Base-by-base conservation (phyloP, 106 monocot species). In the Platanthera guangdongensis region DNA sequence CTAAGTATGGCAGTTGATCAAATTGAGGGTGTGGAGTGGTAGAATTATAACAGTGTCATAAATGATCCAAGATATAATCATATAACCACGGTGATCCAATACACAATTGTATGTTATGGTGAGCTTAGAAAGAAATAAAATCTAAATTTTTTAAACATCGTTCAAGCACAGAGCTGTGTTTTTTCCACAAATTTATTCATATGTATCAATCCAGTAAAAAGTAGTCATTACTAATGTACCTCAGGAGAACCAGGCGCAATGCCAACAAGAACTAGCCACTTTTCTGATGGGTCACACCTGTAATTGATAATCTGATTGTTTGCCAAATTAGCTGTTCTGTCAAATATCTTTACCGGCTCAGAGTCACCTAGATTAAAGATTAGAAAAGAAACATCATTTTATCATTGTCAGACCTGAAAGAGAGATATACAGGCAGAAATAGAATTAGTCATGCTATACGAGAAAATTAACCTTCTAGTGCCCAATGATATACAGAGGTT, bases 261-360 rank as follows among this genome's bases (percentile, higher is more conserved):
- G 83, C 96, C 96, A 73, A 97, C 89, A 76, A 97, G 86, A 64
- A 97, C 93, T 21, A 97, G 83, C 96, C 96, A 97, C 78, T 97
- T 97, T 60, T 97, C 96, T 30, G 91, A 78, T 16, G 96, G 96
- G 63, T 97, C 96, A 82, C 96, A 97, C 14, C 91, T 84, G 69
- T 97, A 97, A 70, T 97, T 97, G 53, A 97, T 97, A 60, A 97
- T 94, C 75, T 97, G 96, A 81, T 97, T 97, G 67, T 91, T 97
- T 12, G 87, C 21, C 80, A 97, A 84, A 81, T 97, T 97, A 75
- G 93, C 82, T 57, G 93, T 89, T 85, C 96, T 86, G 52, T 97
- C 96, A 82, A 97, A 97, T 89, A 97, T 86, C 78, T 97, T 97
- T 49, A 77, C 78, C 19, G 96, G 96, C 71, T 91, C 96, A 2